Percentiles rank a stretch among this genome's conserved stretches.
Conservation (phyloP, 2,329 filamentous ascomycete species). For the Huntiella savannae region DNA sequence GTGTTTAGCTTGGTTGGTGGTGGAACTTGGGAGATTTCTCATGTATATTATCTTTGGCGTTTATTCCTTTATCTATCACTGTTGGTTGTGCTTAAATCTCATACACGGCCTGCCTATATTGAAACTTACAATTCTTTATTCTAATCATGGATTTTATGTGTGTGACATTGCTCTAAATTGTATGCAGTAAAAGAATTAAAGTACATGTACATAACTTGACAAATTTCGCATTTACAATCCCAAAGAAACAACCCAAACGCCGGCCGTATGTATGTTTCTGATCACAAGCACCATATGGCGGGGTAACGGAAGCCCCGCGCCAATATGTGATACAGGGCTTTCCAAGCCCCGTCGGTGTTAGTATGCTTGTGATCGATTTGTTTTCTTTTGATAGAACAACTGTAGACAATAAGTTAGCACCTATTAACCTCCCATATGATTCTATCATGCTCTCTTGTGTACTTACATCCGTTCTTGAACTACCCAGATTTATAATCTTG, state of each 20-base stretch:
- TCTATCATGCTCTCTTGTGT: neutral
- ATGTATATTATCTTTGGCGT: neutral
- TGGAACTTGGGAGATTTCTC: too few relatives aligned
- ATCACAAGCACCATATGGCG: slow-evolving; percentile 4
- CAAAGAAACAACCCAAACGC: slow-evolving; percentile 4
- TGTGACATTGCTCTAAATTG: neutral
- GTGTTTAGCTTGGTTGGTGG: neutral
- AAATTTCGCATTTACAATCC: neutral
- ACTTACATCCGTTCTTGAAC: slow-evolving; percentile 77
- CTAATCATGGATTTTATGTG: too few relatives aligned
- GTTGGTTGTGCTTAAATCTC: too few relatives aligned
- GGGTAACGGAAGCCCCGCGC: neutral
- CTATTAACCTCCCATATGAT: neutral
- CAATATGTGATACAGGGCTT: neutral
- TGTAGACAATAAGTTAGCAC: slow-evolving; percentile 18
- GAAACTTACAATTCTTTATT: too few relatives aligned
- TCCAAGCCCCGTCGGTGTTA: slow-evolving; percentile 29
- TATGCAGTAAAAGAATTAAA: neutral
- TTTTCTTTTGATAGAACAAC: slow-evolving; percentile 49
- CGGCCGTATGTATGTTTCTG: slow-evolving; percentile 2
- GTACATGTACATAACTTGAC: neutral
- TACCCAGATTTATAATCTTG: slow-evolving; percentile 97
- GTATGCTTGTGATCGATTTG: slow-evolving; percentile 37
- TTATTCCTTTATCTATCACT: neutral
- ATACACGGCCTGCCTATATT: too few relatives aligned